A percentile compares a stretch with the other conserved stretches of the same genome.
Evolutionary conservation across 164 flowering plant genomes (phyloP).

Genomic region (Annona squamosa): DNA sequence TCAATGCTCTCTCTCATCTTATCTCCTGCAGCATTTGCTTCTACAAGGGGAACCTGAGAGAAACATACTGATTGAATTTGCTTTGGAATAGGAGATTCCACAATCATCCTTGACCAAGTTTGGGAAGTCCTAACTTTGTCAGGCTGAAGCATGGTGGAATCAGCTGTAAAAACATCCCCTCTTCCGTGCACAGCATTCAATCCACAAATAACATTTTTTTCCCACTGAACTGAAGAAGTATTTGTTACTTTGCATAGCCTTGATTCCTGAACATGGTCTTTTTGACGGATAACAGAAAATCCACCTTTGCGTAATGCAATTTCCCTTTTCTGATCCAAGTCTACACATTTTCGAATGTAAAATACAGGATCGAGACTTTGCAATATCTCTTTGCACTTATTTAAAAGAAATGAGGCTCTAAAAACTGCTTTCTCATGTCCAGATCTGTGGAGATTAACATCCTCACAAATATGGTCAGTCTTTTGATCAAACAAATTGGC

Average conservation of each 20-base stretch:
- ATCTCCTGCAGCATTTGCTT: conserved; percentile 3
- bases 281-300: not conserved
- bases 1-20: conserved; percentile 11
- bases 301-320: not conserved
- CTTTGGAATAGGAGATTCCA: not conserved
- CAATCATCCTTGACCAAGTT: not conserved
- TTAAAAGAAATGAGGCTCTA: conserved; percentile 31
- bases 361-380: conserved; percentile 47
- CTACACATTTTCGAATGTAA: conserved; percentile 19
- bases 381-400: conserved; percentile 46
- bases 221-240: not conserved
- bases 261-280: not conserved
- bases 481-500: conserved; percentile 21
- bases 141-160: not conserved
- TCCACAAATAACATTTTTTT: not conserved
- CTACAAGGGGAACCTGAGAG: conserved; percentile 2
- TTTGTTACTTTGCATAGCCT: not conserved
- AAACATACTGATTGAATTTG: not conserved
- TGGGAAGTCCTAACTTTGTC: conserved; percentile 4
- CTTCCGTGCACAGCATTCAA: conserved; percentile 8
- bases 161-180: not conserved
- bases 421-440: conserved; percentile 14
- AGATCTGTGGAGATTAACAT: conserved; percentile 3
- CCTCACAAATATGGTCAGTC: not conserved
- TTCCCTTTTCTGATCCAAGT: conserved; percentile 5